Evolutionary conservation across 2,329 filamentous ascomycete genomes (phyloP), one percentile per base, ranked within the genome.

Genomic region (Hysterium pulicare): DNA sequence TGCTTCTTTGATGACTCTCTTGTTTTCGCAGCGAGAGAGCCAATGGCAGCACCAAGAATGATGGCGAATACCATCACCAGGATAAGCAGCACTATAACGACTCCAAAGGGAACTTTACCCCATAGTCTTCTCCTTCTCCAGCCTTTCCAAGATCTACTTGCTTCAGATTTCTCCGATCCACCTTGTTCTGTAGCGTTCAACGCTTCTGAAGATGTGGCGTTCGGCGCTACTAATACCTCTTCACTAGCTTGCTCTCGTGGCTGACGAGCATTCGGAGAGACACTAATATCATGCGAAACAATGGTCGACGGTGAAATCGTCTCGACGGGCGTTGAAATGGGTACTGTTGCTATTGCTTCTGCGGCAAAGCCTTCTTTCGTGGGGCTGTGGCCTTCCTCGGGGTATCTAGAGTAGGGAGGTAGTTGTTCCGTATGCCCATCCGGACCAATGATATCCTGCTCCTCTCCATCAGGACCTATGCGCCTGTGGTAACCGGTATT

Each of bases 351-450:
- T 7, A 22, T 17, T 32, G 56, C 58, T 45, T 63, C 59, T 8
- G 62, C 53, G 36, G 66, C 56, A 48, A 73, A 52, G 10, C 71
- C 62, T 8, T 69, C 70, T 78, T 89, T 73, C 65, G 78, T 60
- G 61, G 77, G 66, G n/a, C n/a, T n/a, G n/a, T n/a, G n/a, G 69
- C 83, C 73, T 43, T 88, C 85, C 40, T 94, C 87, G 2, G 90
- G 88, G 66, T 94, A 96, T 62, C 89, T 78, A 11, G 88, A 87
- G 61, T 97, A 97, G 1, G 91, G 91, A 10, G 91, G 91, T 15
- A 96, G 72, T 64, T 95, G 88, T 66, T 97, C 91, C 1, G 86
- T 84, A 60, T 96, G 90, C 1, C 90, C 90, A 57, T 95, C 82
- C 0, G 86, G 87, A 1, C 90, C 90, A 39, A 96, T 84, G 41